phyloP scores from a whole-genome alignment of 768 basidiomycete genomes.

The Lepiota brunneoincarnata region DNA sequence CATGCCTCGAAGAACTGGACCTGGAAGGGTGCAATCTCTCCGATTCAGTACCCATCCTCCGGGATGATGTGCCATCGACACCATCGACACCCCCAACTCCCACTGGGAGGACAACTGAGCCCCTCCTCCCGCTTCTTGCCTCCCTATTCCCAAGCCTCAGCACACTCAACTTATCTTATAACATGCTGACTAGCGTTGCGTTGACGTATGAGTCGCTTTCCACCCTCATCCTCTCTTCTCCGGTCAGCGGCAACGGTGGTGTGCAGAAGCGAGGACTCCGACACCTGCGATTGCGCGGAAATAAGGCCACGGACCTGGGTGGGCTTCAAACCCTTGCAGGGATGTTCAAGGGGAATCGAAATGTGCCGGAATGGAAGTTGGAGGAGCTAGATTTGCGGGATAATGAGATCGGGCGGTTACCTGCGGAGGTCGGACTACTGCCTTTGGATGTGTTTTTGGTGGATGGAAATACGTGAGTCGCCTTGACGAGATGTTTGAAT shows the following conservation, averaged over 20 bases:
- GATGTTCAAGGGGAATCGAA: slow-evolving; percentile 61
- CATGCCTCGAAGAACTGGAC: slow-evolving; percentile 68
- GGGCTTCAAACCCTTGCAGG: slow-evolving; percentile 63
- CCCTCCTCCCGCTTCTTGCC: slow-evolving; percentile 55
- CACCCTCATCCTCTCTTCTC: slow-evolving; percentile 47
- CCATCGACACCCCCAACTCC: slow-evolving; percentile 32
- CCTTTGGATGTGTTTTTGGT: slow-evolving; percentile 81
- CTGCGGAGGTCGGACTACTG: slow-evolving; percentile 67
- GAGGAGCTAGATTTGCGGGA: slow-evolving; percentile 84
- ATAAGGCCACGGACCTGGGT: slow-evolving; percentile 57
- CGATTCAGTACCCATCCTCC: slow-evolving; percentile 53
- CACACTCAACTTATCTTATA: slow-evolving; percentile 76
- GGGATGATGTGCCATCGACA: slow-evolving; percentile 24
- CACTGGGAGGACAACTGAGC: slow-evolving; percentile 40
- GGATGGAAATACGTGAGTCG: slow-evolving; percentile 77
- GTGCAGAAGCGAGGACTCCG: slow-evolving; percentile 50
- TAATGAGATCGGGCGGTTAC: slow-evolving; percentile 72
- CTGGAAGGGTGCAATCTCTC: slow-evolving; percentile 71
- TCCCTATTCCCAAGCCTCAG: slow-evolving; percentile 69
- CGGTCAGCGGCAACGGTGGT: background rate
- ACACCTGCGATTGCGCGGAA: slow-evolving; percentile 68
- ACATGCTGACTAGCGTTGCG: slow-evolving; percentile 54
- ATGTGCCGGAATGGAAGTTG: slow-evolving; percentile 66
- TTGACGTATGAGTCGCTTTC: slow-evolving; percentile 48
- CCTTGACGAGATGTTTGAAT: slow-evolving; percentile 1